These are phyloP conservation scores for Backusella tuberculispora DNA, from an alignment of 192 early-diverging fungal genomes.

Conservation along the genomic window DNA sequence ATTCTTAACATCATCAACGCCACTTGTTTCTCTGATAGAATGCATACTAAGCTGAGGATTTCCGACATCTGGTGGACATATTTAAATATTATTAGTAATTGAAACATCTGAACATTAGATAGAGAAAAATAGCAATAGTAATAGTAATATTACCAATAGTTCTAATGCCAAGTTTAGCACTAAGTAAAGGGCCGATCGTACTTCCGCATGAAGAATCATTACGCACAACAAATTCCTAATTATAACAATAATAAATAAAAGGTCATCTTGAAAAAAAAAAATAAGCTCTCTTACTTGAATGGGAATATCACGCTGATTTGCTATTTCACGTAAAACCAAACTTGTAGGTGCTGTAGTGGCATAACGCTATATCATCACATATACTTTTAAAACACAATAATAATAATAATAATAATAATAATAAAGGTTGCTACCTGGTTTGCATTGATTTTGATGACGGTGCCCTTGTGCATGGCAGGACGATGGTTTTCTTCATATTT, in stretches of 20 bases:
- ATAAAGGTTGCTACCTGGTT: constrained; percentile 71
- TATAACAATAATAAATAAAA: not conserved
- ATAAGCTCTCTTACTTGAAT: constrained; percentile 56
- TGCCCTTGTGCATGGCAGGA: constrained; percentile 89
- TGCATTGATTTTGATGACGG: constrained; percentile 96
- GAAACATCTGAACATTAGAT: too few relatives aligned
- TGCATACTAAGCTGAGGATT: constrained; percentile 98
- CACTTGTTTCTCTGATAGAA: constrained; percentile 91
- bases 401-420: not conserved
- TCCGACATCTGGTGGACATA: constrained; percentile 73
- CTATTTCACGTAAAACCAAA: constrained; percentile 76
- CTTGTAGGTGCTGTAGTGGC: constrained; percentile 78
- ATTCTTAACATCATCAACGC: constrained; percentile 85
- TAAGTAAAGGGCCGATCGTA: constrained; percentile 97
- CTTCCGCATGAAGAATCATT: constrained; percentile 96
- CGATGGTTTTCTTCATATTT: constrained; percentile 95
- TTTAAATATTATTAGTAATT: not conserved
- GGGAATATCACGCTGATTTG: constrained; percentile 73
- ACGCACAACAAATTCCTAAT: constrained; percentile 78
- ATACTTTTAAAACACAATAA: not conserved
- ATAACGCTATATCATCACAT: constrained; percentile 53
- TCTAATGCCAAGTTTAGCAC: constrained; percentile 91
- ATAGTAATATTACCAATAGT: constrained; percentile 74
- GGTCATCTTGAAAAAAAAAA: too few relatives aligned
- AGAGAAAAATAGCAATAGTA: not conserved